These are phyloP conservation scores for Candida silvatica DNA, from an alignment of 805 yeast genomes.

Conservation along the genomic window DNA sequence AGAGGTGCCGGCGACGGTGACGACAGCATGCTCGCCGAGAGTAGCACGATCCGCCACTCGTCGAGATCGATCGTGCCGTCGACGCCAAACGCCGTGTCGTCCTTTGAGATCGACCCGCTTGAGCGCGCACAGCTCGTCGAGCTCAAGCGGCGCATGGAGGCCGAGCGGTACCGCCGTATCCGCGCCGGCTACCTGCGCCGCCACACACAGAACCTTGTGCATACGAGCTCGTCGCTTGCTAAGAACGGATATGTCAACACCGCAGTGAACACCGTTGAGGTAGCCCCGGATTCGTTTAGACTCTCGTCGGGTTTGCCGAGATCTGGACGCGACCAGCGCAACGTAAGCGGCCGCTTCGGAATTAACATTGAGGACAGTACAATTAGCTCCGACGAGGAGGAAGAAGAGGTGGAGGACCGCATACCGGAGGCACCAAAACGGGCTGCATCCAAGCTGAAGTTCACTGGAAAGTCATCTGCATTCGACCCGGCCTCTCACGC, in stretches of 20 bases:
- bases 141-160: conserved; percentile 29
- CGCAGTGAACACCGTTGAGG: conserved; percentile 14
- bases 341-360: conserved; percentile 17
- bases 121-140: conserved; percentile 25
- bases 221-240: conserved; percentile 2
- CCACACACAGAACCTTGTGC: conserved; percentile 20
- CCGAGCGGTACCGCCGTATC: conserved; percentile 37
- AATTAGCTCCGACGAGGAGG: neutral
- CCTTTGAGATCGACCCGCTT: conserved; percentile 20
- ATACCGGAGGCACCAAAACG: conserved; percentile 4
- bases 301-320: no score
- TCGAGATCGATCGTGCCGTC: no score
- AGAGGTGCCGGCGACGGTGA: neutral
- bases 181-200: conserved; percentile 33
- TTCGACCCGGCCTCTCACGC: neutral
- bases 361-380: neutral
- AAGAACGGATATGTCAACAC: conserved; percentile 13
- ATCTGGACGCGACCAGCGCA: conserved; percentile 11
- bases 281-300: conserved; percentile 6
- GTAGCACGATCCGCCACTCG: neutral
- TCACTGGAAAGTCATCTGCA: neutral
- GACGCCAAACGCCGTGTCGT: neutral
- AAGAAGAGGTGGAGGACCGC: neutral
- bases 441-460: conserved; percentile 1
- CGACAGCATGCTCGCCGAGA: neutral